Evolutionary conservation across 2,329 filamentous ascomycete genomes (phyloP).

Genomic region (Ophiostoma piceae): DNA sequence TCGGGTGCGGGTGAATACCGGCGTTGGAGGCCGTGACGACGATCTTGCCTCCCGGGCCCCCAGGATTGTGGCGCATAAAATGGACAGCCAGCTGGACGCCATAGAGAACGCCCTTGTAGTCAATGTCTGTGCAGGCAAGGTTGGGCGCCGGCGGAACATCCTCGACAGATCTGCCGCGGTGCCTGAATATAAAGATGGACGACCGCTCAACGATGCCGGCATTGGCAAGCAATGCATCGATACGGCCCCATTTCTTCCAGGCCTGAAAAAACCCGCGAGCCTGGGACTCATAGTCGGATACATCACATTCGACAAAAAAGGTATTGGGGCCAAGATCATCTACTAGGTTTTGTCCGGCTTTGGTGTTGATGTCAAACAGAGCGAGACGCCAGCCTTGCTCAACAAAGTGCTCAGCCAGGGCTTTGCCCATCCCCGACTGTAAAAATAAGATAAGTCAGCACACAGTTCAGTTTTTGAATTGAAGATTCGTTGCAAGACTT

Average conservation of each 20-base stretch:
- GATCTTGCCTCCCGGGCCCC: slow-evolving; percentile 19
- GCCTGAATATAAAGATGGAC: not conserved
- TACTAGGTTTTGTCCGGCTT: not conserved
- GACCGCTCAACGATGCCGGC: not conserved
- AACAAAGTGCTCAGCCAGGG: not conserved
- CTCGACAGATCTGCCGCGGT: not conserved
- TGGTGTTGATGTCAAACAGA: not conserved
- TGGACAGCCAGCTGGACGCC: not conserved
- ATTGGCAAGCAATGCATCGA: not conserved
- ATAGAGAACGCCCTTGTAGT: not conserved
- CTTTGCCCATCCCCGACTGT: not conserved
- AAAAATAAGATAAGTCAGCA: not conserved
- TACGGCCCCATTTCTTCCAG: not conserved
- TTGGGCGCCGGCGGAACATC: not conserved
- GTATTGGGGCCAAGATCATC: not conserved
- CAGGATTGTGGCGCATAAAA: not conserved
- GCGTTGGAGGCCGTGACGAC: slow-evolving; percentile 32
- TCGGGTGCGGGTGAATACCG: slow-evolving; percentile 40
- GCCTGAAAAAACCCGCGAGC: not conserved
- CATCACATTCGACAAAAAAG: not conserved
- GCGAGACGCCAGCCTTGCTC: not conserved
- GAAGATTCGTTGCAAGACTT: not conserved
- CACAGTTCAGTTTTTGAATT: too few species aligned
- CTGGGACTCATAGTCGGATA: not conserved
- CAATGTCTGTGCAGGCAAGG: not conserved